These are phyloP conservation scores for Elaeis oleifera DNA, from an alignment of 202 grass and related monocot genomes.

Conservation along the genomic window DNA sequence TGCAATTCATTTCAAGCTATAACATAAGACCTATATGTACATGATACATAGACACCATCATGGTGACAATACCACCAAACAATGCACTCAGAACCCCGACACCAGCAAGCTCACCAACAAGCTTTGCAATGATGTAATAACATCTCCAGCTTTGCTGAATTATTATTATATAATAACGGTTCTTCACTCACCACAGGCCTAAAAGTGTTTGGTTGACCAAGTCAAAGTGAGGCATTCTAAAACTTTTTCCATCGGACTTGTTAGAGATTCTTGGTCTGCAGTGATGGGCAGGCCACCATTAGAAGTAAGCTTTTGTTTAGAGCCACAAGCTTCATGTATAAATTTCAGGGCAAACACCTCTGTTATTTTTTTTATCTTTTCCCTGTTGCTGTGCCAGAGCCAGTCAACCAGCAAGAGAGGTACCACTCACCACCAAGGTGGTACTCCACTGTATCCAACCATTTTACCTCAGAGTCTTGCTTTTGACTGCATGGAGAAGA, in stretches of 20 bases:
- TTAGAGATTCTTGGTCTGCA: not conserved
- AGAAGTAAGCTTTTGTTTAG: conserved; percentile 6
- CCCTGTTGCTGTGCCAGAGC: conserved; percentile 22
- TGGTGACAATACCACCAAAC: too few relatives aligned
- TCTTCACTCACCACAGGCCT: not conserved
- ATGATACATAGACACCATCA: too few relatives aligned
- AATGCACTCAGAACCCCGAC: too few relatives aligned
- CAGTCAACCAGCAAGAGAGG: conserved; percentile 30
- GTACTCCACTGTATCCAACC: not conserved
- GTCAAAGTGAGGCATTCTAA: not conserved
- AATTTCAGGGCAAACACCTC: conserved; percentile 26
- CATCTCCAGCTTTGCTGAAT: not conserved
- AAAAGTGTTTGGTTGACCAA: not conserved
- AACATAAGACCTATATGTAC: too few relatives aligned
- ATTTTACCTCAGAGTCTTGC: conserved; percentile 21
- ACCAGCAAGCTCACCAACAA: too few relatives aligned
- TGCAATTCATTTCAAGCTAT: too few relatives aligned
- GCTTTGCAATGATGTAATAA: too few relatives aligned
- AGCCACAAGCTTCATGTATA: conserved; percentile 18
- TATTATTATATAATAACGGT: not conserved
- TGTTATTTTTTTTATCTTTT: conserved; percentile 10
- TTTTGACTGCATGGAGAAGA: conserved; percentile 15
- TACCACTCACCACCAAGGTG: conserved; percentile 4
- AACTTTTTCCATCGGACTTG: not conserved
- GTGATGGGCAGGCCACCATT: conserved; percentile 20